Conservation (phyloP, 73 alveolate genomes). For the Paramecium bursaria region DNA sequence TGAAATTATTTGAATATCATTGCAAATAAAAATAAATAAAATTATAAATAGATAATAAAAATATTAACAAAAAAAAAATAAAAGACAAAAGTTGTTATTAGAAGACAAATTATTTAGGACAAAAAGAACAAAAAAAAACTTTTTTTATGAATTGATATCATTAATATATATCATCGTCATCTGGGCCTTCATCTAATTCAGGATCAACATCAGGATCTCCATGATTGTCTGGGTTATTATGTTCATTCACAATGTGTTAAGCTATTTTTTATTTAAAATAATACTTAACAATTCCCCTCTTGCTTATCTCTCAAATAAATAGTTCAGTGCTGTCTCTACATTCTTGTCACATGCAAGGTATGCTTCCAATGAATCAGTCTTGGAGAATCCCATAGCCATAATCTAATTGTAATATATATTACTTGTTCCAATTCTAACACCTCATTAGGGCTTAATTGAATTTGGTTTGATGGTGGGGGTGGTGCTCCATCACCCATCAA, state of each 20-base stretch:
- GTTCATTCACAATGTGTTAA: slow-evolving; percentile 32
- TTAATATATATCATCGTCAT: slow-evolving; percentile 24
- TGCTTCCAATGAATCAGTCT: slow-evolving; percentile 68
- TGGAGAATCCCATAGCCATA: slow-evolving; percentile 55
- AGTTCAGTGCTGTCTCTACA: slow-evolving; percentile 64
- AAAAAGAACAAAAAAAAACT: too few relatives aligned
- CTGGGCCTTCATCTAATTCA: slow-evolving; percentile 21
- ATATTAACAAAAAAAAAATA: too few relatives aligned
- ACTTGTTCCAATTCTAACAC: slow-evolving; percentile 51
- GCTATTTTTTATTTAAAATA: not conserved
- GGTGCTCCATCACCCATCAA: slow-evolving; percentile 42
- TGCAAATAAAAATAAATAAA: too few relatives aligned
- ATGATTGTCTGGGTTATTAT: not conserved
- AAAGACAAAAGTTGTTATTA: too few relatives aligned
- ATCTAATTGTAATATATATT: slow-evolving; percentile 1
- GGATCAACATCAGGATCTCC: not conserved
- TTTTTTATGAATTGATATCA: too few relatives aligned
- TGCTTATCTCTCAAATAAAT: slow-evolving; percentile 52
- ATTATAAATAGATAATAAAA: too few relatives aligned
- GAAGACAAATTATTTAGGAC: too few relatives aligned
- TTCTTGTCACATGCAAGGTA: slow-evolving; percentile 69
- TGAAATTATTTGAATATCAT: too few relatives aligned
- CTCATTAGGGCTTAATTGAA: slow-evolving; percentile 63
- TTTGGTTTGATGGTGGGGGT: slow-evolving; percentile 40
- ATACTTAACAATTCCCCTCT: slow-evolving; percentile 68